Base-by-base conservation (phyloP, 441 rosid genomes). In the Pelargonium citronellum region DNA sequence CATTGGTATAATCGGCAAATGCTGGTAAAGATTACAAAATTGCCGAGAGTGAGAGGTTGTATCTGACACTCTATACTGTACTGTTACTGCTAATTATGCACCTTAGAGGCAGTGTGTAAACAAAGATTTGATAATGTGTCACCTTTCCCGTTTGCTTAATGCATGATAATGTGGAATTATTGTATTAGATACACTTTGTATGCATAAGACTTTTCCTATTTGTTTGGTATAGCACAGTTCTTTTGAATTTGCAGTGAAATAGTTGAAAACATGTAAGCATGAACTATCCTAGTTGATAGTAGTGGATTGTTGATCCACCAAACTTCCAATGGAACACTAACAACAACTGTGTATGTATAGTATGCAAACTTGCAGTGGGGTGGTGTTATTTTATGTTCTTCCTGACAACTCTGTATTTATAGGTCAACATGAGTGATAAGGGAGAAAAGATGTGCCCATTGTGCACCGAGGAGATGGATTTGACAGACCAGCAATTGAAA, bases 391-490 rank as follows among this genome's bases (percentile, higher is more conserved):
- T 9, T 8, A 3, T 61, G 19, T 8, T 20, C 19, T 20, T 61
- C 19, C 11, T 20, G 12, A 61, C 12, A 16, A 16, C 24, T 41
- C 20, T 37, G 55, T 43, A 2, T 37, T 13, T 19, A 19, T 65
- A 39, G 57, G 64, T 62, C 64, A 69, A 62, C 69, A 74, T 74
- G 78, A 64, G 78, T 46, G 78, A 74, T 27, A 58, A 69, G 65
- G 78, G 78, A n/a, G 78, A 74, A 57, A 74, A 74, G 70, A 74
- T 70, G 1, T 74, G 78, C 58, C 78, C 78, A 57, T 69, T 74
- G 58, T 74, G 78, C 46, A 70, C 78, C 15, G 78, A 74, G 58
- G 78, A 74, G 78, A 74, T 74, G 78, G 78, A 74, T 46, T 60
- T 74, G 47, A 74, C 78, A 19, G 78, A 74, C 69, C 78, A 64